Conservation (phyloP, 345 rosid genomes). For the Brassica cretica region DNA sequence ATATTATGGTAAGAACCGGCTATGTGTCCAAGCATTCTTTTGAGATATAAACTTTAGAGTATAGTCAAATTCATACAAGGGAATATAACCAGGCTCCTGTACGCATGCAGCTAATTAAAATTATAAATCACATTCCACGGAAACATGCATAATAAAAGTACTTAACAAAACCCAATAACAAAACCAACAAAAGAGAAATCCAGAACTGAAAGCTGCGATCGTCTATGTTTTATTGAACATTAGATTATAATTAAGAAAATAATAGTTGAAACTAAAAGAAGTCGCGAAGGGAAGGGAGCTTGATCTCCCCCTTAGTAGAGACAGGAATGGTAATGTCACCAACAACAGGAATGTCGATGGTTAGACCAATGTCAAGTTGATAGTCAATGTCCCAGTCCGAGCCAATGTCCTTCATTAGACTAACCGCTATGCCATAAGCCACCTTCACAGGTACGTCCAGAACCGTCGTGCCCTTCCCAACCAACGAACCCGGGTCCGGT, state of each 20-base stretch:
- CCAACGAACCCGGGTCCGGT: conserved; percentile 85
- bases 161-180: conserved; percentile 13
- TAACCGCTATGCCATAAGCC: conserved; percentile 67
- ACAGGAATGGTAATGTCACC: conserved; percentile 76
- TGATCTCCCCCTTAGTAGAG: conserved; percentile 70
- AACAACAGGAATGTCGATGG: conserved; percentile 70
- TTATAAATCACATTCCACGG: not conserved
- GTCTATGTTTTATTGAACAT: conserved; percentile 17
- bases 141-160: not conserved
- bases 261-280: conserved; percentile 34
- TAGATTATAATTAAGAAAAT: not conserved
- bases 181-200: not conserved
- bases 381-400: conserved; percentile 91
- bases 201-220: not conserved
- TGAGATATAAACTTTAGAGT: not conserved
- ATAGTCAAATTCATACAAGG: not conserved
- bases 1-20: not conserved
- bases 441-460: conserved; percentile 69
- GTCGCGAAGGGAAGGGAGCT: conserved; percentile 75
- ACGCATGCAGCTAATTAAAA: not conserved
- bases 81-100: not conserved
- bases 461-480: conserved; percentile 55
- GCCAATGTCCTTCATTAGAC: conserved; percentile 63
- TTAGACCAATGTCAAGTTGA: conserved; percentile 62
- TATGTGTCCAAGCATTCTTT: not conserved